phyloP scores from a whole-genome alignment of 768 basidiomycete genomes.

The Mycena amicta region DNA sequence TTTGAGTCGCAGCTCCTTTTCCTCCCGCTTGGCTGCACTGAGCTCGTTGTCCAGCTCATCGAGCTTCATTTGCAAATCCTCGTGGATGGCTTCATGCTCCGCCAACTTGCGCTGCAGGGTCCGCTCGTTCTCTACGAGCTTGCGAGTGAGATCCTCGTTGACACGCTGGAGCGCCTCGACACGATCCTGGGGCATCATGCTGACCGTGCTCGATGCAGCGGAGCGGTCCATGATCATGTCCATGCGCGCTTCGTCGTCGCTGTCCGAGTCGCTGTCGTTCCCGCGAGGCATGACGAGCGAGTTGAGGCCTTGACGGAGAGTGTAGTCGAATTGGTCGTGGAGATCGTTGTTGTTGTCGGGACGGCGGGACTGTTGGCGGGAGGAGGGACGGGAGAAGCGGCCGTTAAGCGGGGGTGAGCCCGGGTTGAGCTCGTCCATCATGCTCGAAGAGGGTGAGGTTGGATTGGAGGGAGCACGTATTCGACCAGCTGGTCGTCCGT shows the following conservation, averaged over 20 bases:
- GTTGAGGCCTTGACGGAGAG: slow-evolving; percentile 39
- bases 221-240: slow-evolving; percentile 64
- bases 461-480: slow-evolving; percentile 76
- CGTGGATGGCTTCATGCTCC: slow-evolving; percentile 83
- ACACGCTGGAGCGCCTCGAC: slow-evolving; percentile 72
- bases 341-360: slow-evolving; percentile 25
- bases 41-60: slow-evolving; percentile 83
- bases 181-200: slow-evolving; percentile 72
- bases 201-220: slow-evolving; percentile 53
- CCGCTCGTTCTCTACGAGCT: slow-evolving; percentile 74
- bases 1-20: slow-evolving; percentile 88
- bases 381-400: slow-evolving; percentile 61
- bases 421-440: slow-evolving; percentile 27
- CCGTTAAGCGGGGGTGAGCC: slow-evolving; percentile 44
- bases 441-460: slow-evolving; percentile 47
- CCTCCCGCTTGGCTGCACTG: slow-evolving; percentile 80
- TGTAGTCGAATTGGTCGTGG: slow-evolving; percentile 43
- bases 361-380: slow-evolving; percentile 41
- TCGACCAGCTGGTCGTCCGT: slow-evolving; percentile 47
- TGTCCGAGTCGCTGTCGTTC: slow-evolving; percentile 49
- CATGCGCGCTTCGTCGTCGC: slow-evolving; percentile 52
- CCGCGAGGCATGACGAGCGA: slow-evolving; percentile 61
- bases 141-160: slow-evolving; percentile 75
- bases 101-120: slow-evolving; percentile 64
- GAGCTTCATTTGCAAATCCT: slow-evolving; percentile 73